phyloP scores from a whole-genome alignment of 352 stramenopile genomes.

The Globisporangium rhizosaccharum region DNA sequence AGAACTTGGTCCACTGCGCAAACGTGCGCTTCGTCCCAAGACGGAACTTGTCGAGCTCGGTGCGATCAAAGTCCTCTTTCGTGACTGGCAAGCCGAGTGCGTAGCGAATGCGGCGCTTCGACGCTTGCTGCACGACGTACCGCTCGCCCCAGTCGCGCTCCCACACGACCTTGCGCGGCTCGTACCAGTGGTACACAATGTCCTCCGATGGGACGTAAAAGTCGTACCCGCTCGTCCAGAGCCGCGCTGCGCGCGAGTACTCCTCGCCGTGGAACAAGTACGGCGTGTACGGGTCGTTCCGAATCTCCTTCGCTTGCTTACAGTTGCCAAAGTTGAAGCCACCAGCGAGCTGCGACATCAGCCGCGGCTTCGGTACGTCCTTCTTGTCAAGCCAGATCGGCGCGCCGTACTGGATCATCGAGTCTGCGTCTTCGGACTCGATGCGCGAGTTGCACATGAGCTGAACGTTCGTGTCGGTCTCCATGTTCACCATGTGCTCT shows the following conservation, averaged over 20 bases:
- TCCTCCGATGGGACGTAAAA: constrained; percentile 74
- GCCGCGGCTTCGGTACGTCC: constrained; percentile 51
- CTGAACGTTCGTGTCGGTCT: constrained; percentile 55
- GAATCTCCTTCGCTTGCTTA: constrained; percentile 60
- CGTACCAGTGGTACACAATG: constrained; percentile 79
- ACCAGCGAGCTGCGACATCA: constrained; percentile 75
- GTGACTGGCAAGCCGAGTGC: constrained; percentile 53
- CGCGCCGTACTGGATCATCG: constrained; percentile 76
- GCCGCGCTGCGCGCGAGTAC: constrained; percentile 67
- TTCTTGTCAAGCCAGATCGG: constrained; percentile 68
- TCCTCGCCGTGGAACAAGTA: constrained; percentile 81
- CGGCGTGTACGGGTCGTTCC: constrained; percentile 74
- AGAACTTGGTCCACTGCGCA: constrained; percentile 78
- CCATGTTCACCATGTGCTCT: constrained; percentile 44
- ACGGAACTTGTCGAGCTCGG: constrained; percentile 60
- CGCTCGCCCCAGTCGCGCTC: constrained; percentile 71
- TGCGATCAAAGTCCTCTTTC: constrained; percentile 67
- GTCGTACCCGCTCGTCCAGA: constrained; percentile 79
- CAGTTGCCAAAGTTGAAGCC: constrained; percentile 83
- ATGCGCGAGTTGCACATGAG: constrained; percentile 79
- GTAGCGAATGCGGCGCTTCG: constrained; percentile 71
- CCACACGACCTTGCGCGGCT: constrained; percentile 78
- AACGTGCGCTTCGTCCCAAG: constrained; percentile 73
- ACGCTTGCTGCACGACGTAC: constrained; percentile 59
- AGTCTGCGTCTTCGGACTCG: constrained; percentile 56